Base-by-base conservation (phyloP, 257 asterid species). In the Nicotiana sylvestris region DNA sequence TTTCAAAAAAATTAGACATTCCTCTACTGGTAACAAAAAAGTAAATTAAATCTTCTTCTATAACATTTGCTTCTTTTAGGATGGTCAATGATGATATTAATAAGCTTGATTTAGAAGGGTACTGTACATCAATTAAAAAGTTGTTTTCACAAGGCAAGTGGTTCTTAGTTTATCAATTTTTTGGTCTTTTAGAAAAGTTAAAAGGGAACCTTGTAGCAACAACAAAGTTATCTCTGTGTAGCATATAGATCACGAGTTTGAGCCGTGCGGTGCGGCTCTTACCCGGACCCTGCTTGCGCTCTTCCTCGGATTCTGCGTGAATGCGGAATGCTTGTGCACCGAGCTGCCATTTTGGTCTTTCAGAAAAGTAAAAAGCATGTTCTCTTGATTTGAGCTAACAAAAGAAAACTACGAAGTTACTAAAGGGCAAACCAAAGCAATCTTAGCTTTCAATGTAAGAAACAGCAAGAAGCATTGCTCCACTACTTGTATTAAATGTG, bases 361-460 rank as follows among this genome's bases (percentile, higher is more conserved):
- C n/a, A 65, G n/a, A 65, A 13, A 30, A 65, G 70, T 30, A 65
- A 32, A 62, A 65, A 30, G 21, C 70, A 30, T 13, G 70, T 65
- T 65, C n/a, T 65, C 39, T 29, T 65, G 30, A 65, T 65, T 16
- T 29, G 5, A 65, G 69, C 37, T 11, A 64, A 12, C 35, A 64
- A 61, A 21, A 16, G 10, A 3, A 61, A 61, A 9, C 9, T 27
- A 62, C 76, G 8, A 17, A 67, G 76, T 33, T 33, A 67, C 33
- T 33, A 16, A 66, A 67, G 4, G 16, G 9, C 55, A 35, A 68
- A 21, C 7, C 55, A 35, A 69, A 69, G 37, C 6, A 70, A n/a
- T 21, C 78, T 72, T 72, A 25, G 61, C 61, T 72, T 72, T 72
- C 35, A 72, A 46, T 72, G 39, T 7, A 72, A 72, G 78, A 69